Percentiles rank a stretch among this genome's conserved stretches.
Conservation (phyloP, 331 rosid genomes). For the Malus hybrid region DNA sequence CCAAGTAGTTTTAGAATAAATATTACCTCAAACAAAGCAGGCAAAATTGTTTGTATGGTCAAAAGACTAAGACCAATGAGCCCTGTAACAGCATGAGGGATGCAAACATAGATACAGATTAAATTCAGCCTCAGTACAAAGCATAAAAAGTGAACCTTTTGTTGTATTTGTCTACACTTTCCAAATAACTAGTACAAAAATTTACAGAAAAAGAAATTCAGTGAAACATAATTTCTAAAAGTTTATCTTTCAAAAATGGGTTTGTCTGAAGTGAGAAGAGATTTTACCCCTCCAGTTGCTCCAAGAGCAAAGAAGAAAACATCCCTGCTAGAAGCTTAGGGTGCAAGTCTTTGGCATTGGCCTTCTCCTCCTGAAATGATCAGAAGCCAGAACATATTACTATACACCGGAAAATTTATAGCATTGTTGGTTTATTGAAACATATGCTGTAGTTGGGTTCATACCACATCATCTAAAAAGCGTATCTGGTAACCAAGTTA, state of each 20-base stretch:
- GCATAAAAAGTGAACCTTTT: too few species aligned
- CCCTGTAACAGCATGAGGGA: constrained; percentile 87
- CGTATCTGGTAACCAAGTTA: constrained; percentile 85
- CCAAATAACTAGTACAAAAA: too few species aligned
- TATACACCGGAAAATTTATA: too few species aligned
- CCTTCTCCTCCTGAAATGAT: constrained; percentile 69
- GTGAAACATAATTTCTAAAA: neutral
- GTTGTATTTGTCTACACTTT: too few species aligned
- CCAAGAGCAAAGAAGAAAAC: constrained; percentile 94
- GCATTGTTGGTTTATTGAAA: neutral
- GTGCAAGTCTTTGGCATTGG: constrained; percentile 87
- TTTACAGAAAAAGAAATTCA: neutral
- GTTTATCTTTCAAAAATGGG: constrained; percentile 81
- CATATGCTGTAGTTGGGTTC: neutral
- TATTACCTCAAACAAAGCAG: constrained; percentile 72
- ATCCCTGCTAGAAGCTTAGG: constrained; percentile 92
- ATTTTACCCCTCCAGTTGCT: constrained; percentile 86
- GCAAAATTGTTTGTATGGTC: constrained; percentile 69
- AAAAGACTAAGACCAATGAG: constrained; percentile 67
- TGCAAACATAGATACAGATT: constrained; percentile 19
- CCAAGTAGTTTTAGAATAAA: neutral
- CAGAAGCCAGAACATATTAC: neutral
- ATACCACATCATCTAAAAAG: constrained; percentile 60
- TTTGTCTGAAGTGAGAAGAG: constrained; percentile 80
- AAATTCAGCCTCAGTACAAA: neutral